phyloP scores from a whole-genome alignment of 2,329 filamentous ascomycete species.

The Ophiocordyceps australis region DNA sequence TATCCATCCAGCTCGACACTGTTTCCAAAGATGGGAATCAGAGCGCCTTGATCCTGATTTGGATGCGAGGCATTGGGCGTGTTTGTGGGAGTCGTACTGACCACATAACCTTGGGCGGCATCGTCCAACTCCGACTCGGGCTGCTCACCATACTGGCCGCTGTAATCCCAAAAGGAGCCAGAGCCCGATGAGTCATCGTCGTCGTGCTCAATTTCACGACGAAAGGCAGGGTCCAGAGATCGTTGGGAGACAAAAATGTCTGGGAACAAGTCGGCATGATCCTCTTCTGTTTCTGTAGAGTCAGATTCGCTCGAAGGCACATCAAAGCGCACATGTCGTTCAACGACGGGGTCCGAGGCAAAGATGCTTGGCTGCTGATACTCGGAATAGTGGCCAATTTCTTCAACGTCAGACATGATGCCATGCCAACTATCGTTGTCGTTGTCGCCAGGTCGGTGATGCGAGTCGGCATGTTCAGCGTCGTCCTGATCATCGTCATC shows the following conservation, averaged over 20 bases:
- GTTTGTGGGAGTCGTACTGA: too few species aligned
- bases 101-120: too few species aligned
- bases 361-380: constrained; percentile 19
- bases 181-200: constrained; percentile 38
- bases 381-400: constrained; percentile 23
- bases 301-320: constrained; percentile 49
- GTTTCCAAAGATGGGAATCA: too few species aligned
- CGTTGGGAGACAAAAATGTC: constrained; percentile 66
- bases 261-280: constrained; percentile 49
- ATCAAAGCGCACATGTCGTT: constrained; percentile 59
- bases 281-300: constrained; percentile 43
- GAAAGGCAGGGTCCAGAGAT: constrained; percentile 52
- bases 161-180: constrained; percentile 46
- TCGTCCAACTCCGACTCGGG: constrained; percentile 23
- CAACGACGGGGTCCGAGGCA: constrained; percentile 18
- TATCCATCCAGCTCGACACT: constrained; percentile 33
- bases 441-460: constrained; percentile 15
- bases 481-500: constrained; percentile 4
- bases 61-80: too few species aligned
- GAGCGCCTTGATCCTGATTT: too few species aligned
- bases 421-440: constrained; percentile 35
- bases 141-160: constrained; percentile 23
- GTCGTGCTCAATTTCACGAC: constrained; percentile 55
- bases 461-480: constrained; percentile 9
- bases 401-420: constrained; percentile 28